Evolutionary conservation across 352 stramenopile species (phyloP).

Genomic region (Pythium scleroteichum): DNA sequence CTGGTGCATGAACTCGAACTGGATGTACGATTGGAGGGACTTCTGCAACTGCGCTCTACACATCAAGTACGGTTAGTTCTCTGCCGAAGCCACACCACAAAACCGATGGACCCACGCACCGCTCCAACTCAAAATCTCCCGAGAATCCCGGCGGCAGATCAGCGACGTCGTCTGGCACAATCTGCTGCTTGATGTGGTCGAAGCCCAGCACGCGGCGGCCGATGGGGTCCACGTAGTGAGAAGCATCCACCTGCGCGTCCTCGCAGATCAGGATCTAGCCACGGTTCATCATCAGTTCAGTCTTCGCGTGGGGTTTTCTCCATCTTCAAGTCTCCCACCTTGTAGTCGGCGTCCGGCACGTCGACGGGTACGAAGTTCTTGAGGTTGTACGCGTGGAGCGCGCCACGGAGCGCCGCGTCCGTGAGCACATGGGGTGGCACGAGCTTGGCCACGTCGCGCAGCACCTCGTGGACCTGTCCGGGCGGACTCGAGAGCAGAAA

Average conservation of each 20-base stretch:
- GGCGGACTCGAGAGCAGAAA: conserved; percentile 90
- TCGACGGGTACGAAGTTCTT: conserved; percentile 63
- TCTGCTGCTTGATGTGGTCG: conserved; percentile 82
- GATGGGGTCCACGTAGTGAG: conserved; percentile 85
- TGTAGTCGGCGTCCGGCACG: conserved; percentile 75
- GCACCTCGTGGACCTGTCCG: conserved; percentile 87
- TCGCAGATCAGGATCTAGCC: conserved; percentile 76
- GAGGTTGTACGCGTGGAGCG: conserved; percentile 82
- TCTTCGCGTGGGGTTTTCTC: too few species aligned
- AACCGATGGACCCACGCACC: conserved; percentile 32
- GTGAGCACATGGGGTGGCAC: conserved; percentile 69
- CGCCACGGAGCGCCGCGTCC: conserved; percentile 65
- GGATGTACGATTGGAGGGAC: conserved; percentile 74
- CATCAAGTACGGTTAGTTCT: neutral
- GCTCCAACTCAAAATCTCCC: conserved; percentile 65
- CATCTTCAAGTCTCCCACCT: conserved; percentile 34
- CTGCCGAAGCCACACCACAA: neutral
- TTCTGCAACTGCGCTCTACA: conserved; percentile 56
- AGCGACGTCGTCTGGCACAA: conserved; percentile 52
- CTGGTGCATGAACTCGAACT: conserved; percentile 86
- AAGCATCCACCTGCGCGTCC: conserved; percentile 76
- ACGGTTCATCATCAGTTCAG: too few species aligned
- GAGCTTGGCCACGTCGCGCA: conserved; percentile 85
- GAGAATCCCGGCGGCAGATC: conserved; percentile 43
- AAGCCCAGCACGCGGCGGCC: conserved; percentile 77